phyloP scores from a whole-genome alignment of 768 basidiomycete genomes.

The Rhodocollybia butyracea region DNA sequence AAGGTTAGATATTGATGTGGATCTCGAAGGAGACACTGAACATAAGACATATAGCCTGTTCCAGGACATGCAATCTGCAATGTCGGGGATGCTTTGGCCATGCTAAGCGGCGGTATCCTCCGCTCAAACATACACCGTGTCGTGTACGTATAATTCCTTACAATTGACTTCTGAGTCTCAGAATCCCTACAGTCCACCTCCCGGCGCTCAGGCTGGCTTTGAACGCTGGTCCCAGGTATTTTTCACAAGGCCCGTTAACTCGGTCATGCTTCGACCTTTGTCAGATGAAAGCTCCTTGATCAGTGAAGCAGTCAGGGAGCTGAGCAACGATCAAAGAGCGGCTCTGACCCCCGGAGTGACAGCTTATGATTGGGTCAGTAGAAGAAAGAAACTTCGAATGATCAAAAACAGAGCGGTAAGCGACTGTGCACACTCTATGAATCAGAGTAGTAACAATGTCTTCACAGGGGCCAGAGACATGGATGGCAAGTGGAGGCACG shows the following conservation, averaged over 20 bases:
- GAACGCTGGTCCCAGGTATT: slow-evolving; percentile 50
- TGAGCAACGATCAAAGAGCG: too few relatives aligned
- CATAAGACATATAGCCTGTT: slow-evolving; percentile 30
- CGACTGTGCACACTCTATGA: not conserved
- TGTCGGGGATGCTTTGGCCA: slow-evolving; percentile 45
- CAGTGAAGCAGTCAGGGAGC: slow-evolving; percentile 29
- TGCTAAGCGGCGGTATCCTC: slow-evolving; percentile 51
- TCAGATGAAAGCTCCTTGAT: slow-evolving; percentile 35
- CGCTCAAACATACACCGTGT: too few relatives aligned
- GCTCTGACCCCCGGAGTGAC: not conserved
- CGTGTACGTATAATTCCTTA: slow-evolving; percentile 50
- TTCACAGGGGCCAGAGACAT: slow-evolving; percentile 3
- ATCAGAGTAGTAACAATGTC: not conserved
- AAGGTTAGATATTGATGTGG: slow-evolving; percentile 26
- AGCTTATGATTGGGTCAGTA: not conserved
- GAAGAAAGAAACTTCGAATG: not conserved
- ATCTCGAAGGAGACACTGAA: not conserved
- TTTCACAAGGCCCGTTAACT: slow-evolving; percentile 45
- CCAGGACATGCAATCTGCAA: slow-evolving; percentile 44
- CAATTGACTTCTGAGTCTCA: slow-evolving; percentile 7
- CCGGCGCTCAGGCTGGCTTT: slow-evolving; percentile 36
- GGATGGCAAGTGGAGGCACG: slow-evolving; percentile 7
- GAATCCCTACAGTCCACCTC: slow-evolving; percentile 37
- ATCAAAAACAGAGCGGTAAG: slow-evolving; percentile 3
- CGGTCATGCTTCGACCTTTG: slow-evolving; percentile 34